Evolutionary conservation across 2,329 filamentous ascomycete species (phyloP).

Genomic region (Sporothrix mexicana): DNA sequence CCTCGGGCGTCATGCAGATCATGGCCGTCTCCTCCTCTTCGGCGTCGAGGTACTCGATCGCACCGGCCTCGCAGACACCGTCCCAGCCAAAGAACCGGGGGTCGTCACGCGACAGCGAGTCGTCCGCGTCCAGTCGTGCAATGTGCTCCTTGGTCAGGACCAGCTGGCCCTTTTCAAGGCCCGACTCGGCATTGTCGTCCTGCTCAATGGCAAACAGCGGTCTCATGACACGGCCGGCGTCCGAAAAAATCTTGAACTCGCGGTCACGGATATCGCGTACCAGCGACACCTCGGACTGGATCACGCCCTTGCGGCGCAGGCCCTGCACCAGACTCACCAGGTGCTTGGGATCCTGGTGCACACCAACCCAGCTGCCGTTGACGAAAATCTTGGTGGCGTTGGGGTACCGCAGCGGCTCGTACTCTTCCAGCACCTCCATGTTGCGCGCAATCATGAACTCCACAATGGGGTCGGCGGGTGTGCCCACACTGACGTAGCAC

Average conservation of each 20-base stretch:
- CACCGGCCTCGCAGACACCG: conserved; percentile 80
- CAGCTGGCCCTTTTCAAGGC: conserved; percentile 68
- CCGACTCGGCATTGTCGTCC: conserved; percentile 72
- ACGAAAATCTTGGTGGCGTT: conserved; percentile 98
- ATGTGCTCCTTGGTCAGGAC: conserved; percentile 85
- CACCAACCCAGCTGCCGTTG: conserved; percentile 97
- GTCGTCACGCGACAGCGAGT: conserved; percentile 68
- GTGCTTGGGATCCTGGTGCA: conserved; percentile 86
- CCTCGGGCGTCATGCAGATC: conserved; percentile 99
- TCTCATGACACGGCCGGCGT: conserved; percentile 92
- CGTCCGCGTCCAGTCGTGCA: conserved; percentile 65
- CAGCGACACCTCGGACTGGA: conserved; percentile 91
- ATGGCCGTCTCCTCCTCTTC: conserved; percentile 98
- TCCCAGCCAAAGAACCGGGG: conserved; percentile 81
- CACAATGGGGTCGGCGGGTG: conserved; percentile 84
- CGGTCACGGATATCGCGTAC: conserved; percentile 95
- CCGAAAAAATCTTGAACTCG: conserved; percentile 98
- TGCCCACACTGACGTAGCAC: conserved; percentile 97
- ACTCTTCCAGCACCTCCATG: conserved; percentile 97
- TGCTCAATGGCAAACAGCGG: conserved; percentile 94
- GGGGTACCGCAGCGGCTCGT: conserved; percentile 81
- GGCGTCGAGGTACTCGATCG: conserved; percentile 94
- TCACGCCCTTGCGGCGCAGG: conserved; percentile 78
- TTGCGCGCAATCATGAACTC: conserved; percentile 95
- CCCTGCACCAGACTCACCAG: conserved; percentile 80